A percentile compares a stretch with the other conserved stretches of the same genome.
Conservation (phyloP, 345 rosid genomes). For the Lepidium aucheri region DNA sequence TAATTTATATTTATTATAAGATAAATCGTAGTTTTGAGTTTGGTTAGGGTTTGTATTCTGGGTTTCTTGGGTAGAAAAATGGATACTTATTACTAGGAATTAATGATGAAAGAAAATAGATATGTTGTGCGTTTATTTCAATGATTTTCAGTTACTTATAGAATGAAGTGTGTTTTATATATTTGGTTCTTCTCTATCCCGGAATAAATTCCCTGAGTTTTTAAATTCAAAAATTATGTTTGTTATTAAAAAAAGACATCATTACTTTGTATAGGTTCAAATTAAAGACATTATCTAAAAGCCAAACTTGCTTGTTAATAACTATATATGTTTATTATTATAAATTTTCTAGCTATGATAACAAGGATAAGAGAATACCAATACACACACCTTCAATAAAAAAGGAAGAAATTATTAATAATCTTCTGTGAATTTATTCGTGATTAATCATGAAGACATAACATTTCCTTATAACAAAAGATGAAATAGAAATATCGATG, state of each 20-base stretch:
- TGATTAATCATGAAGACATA: no score
- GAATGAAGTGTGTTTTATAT: not conserved
- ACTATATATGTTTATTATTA: no score
- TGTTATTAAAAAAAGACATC: no score
- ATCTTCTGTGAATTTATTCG: no score
- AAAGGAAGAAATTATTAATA: no score
- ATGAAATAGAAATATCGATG: no score
- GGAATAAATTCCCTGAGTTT: not conserved
- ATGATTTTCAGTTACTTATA: not conserved
- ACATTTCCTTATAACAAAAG: no score
- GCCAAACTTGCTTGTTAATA: not conserved
- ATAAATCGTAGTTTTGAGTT: not conserved
- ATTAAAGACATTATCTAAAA: not conserved
- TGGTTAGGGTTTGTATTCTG: slow-evolving; percentile 8
- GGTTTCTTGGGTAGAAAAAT: not conserved
- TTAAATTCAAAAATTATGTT: not conserved
- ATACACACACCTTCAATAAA: no score
- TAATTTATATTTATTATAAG: not conserved
- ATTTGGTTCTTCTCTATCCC: not conserved
- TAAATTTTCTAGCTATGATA: no score
- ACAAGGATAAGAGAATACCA: no score
- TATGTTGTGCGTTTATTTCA: not conserved
- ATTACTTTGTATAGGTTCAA: not conserved
- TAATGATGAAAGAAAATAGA: not conserved
- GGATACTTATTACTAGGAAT: not conserved